These are phyloP conservation scores for Lachnellula willkommii DNA, from an alignment of 2,329 filamentous ascomycete species.

Conservation along the genomic window DNA sequence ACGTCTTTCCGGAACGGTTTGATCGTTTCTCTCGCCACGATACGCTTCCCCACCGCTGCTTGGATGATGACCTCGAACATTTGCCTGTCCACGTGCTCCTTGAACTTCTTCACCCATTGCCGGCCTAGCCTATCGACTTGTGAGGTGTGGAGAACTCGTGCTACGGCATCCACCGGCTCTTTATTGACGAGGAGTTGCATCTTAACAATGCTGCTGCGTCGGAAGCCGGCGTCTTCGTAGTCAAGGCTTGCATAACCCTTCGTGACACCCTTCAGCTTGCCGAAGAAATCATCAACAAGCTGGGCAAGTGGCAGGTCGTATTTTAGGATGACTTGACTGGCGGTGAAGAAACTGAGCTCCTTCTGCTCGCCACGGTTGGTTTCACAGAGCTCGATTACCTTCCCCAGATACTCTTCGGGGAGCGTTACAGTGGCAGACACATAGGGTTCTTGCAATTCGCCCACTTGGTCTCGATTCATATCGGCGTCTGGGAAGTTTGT, in stretches of 20 bases:
- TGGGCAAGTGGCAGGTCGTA: constrained; percentile 86
- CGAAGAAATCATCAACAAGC: constrained; percentile 94
- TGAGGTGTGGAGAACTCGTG: constrained; percentile 78
- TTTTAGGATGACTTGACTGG: constrained; percentile 88
- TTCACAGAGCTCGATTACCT: constrained; percentile 93
- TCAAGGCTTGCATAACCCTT: constrained; percentile 95
- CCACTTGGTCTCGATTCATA: constrained; percentile 44
- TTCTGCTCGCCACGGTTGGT: constrained; percentile 81
- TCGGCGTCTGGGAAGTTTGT: constrained; percentile 75
- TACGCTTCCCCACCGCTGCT: constrained; percentile 72
- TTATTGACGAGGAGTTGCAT: constrained; percentile 93
- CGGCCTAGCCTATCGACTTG: constrained; percentile 77
- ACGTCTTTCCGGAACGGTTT: constrained; percentile 98
- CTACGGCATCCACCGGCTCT: constrained; percentile 85
- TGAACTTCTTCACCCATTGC: constrained; percentile 92
- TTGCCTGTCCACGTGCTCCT: constrained; percentile 90
- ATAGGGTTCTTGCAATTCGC: constrained; percentile 65
- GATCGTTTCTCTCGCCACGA: constrained; percentile 88
- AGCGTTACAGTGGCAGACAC: constrained; percentile 82
- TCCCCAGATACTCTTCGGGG: constrained; percentile 88
- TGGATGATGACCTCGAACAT: constrained; percentile 98
- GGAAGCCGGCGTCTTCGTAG: constrained; percentile 93
- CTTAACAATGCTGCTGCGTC: constrained; percentile 73
- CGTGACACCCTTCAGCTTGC: constrained; percentile 86
- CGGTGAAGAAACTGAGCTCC: constrained; percentile 84